These are phyloP conservation scores for Lactifluus hygrophoroides DNA, from an alignment of 768 basidiomycete genomes.

Conservation along the genomic window DNA sequence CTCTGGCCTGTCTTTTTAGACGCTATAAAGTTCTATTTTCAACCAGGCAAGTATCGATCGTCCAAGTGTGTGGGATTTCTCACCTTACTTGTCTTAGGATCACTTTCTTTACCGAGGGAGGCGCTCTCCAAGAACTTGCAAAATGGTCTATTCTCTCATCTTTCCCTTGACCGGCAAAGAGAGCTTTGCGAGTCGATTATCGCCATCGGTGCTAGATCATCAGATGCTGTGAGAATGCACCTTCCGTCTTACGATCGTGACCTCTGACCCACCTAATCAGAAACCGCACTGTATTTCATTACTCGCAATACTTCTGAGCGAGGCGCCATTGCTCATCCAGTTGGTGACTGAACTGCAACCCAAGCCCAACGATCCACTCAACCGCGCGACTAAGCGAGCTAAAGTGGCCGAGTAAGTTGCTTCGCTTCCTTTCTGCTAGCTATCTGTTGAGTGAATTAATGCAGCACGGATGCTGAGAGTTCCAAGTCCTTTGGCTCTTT, in stretches of 20 bases:
- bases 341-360: slow-evolving; percentile 47
- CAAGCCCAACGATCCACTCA: slow-evolving; percentile 29
- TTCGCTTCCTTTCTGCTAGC: background rate
- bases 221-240: slow-evolving; percentile 36
- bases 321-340: slow-evolving; percentile 44
- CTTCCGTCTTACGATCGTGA: slow-evolving; percentile 17
- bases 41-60: slow-evolving; percentile 31
- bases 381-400: slow-evolving; percentile 55
- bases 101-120: slow-evolving; percentile 30
- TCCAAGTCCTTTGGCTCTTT: slow-evolving; percentile 31
- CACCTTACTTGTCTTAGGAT: slow-evolving; percentile 28
- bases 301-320: slow-evolving; percentile 39
- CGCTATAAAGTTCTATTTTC: slow-evolving; percentile 37
- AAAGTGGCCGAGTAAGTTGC: slow-evolving; percentile 47
- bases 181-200: slow-evolving; percentile 52
- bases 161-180: slow-evolving; percentile 46
- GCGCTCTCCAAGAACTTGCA: slow-evolving; percentile 40
- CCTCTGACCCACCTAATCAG: slow-evolving; percentile 4
- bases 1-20: slow-evolving; percentile 47
- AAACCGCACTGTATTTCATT: slow-evolving; percentile 35
- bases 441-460: background rate
- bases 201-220: slow-evolving; percentile 38
- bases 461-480: background rate
- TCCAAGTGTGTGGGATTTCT: slow-evolving; percentile 2
- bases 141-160: slow-evolving; percentile 44